Conservation (phyloP, 495 filamentous ascomycete species). For the Xylaria venustula region DNA sequence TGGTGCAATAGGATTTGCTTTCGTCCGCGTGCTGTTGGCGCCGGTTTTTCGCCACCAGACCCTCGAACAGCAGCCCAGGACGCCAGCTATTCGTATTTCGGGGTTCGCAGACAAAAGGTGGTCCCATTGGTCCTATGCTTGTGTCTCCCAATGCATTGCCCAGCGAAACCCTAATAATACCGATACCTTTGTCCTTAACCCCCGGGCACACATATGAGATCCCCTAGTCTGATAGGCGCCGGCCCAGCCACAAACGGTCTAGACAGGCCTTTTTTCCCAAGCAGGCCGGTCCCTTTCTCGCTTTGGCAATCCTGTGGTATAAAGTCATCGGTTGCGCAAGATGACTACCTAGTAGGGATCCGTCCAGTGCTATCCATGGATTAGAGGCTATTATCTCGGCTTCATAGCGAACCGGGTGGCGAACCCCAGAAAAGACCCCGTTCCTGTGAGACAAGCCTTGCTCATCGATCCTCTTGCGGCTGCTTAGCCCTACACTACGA, state of each 20-base stretch:
- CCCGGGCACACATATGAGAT: slow-evolving; percentile 8
- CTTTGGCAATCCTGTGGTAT: neutral
- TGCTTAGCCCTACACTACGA: slow-evolving; percentile 13
- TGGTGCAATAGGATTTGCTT: slow-evolving; percentile 24
- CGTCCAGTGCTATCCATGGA: neutral
- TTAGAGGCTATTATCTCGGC: neutral
- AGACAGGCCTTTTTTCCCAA: slow-evolving; percentile 26
- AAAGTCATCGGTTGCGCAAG: slow-evolving; percentile 3
- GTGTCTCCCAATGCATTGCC: slow-evolving; percentile 11
- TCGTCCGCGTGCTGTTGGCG: slow-evolving; percentile 24
- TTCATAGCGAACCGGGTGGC: neutral
- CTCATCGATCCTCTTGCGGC: slow-evolving; percentile 5
- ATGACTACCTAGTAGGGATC: neutral
- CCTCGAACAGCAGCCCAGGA: slow-evolving; percentile 20
- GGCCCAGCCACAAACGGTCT: slow-evolving; percentile 36
- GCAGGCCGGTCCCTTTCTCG: slow-evolving; percentile 3
- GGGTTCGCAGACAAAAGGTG: slow-evolving; percentile 21
- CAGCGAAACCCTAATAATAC: slow-evolving; percentile 6
- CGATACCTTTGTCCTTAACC: slow-evolving; percentile 4
- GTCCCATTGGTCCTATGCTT: slow-evolving; percentile 21
- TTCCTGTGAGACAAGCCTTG: slow-evolving; percentile 5
- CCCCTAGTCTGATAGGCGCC: slow-evolving; percentile 11
- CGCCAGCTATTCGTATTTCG: slow-evolving; percentile 21
- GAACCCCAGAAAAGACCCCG: slow-evolving; percentile 5
- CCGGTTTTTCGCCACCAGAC: slow-evolving; percentile 36